A percentile compares a stretch with the other conserved stretches of the same genome.
These are phyloP conservation scores for Nicotiana rustica DNA, from an alignment of 305 asterid species.

Conservation along the genomic window DNA sequence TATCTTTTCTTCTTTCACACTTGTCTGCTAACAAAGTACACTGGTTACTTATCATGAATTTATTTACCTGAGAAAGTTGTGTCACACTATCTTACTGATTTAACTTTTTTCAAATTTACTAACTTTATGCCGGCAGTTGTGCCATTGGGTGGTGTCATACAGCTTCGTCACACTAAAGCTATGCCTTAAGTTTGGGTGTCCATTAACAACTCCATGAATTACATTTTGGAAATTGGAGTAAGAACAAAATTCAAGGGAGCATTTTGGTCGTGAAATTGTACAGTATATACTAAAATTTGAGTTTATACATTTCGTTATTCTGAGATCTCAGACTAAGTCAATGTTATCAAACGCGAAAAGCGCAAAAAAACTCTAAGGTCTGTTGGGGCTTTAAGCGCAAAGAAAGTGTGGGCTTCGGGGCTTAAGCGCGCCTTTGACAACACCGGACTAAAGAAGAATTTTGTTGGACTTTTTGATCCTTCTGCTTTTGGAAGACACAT, in stretches of 20 bases:
- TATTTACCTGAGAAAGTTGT: neutral
- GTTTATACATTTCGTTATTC: neutral
- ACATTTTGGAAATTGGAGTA: slow-evolving; percentile 5
- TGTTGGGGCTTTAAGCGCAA: too few species aligned
- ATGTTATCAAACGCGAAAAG: too few species aligned
- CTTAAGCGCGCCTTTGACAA: too few species aligned
- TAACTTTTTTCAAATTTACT: neutral
- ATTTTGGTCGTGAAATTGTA: neutral
- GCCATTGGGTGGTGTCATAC: neutral
- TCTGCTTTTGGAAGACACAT: neutral
- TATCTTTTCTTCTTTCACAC: neutral
- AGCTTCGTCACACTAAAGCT: neutral
- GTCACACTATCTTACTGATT: neutral
- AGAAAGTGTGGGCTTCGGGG: too few species aligned
- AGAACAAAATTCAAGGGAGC: neutral
- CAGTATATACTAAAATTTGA: neutral
- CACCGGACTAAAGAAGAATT: neutral
- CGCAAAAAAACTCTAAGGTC: too few species aligned
- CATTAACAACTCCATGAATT: neutral
- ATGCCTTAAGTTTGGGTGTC: neutral
- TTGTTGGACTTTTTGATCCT: slow-evolving; percentile 11
- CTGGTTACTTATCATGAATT: neutral
- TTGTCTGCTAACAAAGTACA: neutral
- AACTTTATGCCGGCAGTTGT: neutral
- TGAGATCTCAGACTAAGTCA: neutral